Evolutionary conservation across 139 green algal genomes (phyloP).

Genomic region (Edaphochlamys debaryana): DNA sequence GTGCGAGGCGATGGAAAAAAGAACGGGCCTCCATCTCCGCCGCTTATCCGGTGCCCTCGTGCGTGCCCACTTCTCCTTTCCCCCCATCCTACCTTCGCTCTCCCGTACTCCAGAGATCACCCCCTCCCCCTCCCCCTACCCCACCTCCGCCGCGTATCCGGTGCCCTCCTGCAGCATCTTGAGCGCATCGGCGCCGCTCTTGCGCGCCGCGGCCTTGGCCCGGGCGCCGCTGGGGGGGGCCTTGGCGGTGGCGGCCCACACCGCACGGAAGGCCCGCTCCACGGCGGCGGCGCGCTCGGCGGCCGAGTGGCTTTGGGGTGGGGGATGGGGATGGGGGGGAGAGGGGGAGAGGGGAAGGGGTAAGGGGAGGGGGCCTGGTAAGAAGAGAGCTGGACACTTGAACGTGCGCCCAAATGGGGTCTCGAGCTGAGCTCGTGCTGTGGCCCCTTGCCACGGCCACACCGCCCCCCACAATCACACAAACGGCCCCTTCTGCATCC

Average conservation of each 20-base stretch:
- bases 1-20: too few relatives aligned
- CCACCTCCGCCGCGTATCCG: slow-evolving; percentile 44
- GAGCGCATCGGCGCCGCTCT: slow-evolving; percentile 26
- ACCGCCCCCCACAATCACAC: too few relatives aligned
- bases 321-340: neutral
- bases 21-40: too few relatives aligned
- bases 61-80: neutral
- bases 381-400: too few relatives aligned
- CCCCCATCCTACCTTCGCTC: neutral
- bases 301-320: too few relatives aligned
- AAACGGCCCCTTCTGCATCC: too few relatives aligned
- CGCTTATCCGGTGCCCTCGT: too few relatives aligned
- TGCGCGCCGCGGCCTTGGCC: slow-evolving; percentile 23
- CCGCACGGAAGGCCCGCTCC: slow-evolving; percentile 23
- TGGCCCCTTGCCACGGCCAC: too few relatives aligned
- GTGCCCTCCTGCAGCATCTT: slow-evolving; percentile 28
- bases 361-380: neutral
- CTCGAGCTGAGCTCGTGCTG: too few relatives aligned
- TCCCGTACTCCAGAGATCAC: neutral
- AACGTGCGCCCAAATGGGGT: too few relatives aligned
- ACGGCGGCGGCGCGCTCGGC: neutral
- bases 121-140: neutral
- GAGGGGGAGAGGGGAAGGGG: neutral
- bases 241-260: slow-evolving; percentile 13
- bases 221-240: neutral